A percentile compares a stretch with the other conserved stretches of the same genome.
Conservation (phyloP, 352 stramenopile species). For the Globisporangium takayamanum region DNA sequence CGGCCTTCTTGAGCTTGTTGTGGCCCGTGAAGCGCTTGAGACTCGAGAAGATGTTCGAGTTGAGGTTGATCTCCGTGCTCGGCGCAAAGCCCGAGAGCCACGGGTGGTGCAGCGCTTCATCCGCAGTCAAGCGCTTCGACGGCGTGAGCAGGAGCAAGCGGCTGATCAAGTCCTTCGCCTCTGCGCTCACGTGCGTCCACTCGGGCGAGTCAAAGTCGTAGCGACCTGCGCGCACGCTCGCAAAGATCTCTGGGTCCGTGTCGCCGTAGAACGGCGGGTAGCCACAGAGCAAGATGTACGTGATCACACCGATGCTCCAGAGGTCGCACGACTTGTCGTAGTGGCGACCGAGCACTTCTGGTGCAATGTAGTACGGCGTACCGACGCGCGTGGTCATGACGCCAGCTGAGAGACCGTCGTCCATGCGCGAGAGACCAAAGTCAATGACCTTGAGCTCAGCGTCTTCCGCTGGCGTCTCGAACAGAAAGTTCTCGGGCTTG, state of each 20-base stretch:
- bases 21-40: slow-evolving; percentile 85
- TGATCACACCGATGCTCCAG: slow-evolving; percentile 95
- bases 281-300: slow-evolving; percentile 94
- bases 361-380: slow-evolving; percentile 94
- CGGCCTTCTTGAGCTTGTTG: slow-evolving; percentile 89
- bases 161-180: slow-evolving; percentile 94
- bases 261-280: slow-evolving; percentile 96
- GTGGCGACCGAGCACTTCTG: slow-evolving; percentile 90
- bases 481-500: slow-evolving; percentile 97
- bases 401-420: slow-evolving; percentile 71
- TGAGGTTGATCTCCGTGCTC: slow-evolving; percentile 67
- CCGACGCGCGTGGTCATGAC: slow-evolving; percentile 96
- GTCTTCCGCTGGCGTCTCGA: slow-evolving; percentile 86
- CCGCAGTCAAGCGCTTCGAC: slow-evolving; percentile 88
- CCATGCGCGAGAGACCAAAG: slow-evolving; percentile 94
- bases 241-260: slow-evolving; percentile 89
- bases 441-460: slow-evolving; percentile 98
- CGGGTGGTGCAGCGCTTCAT: slow-evolving; percentile 79
- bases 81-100: slow-evolving; percentile 80
- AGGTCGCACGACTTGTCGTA: slow-evolving; percentile 97
- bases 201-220: slow-evolving; percentile 86
- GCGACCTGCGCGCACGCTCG: slow-evolving; percentile 61
- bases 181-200: slow-evolving; percentile 73
- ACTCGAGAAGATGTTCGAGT: slow-evolving; percentile 81
- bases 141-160: slow-evolving; percentile 92